Percentiles rank a stretch among this genome's conserved stretches.
Evolutionary conservation across 495 filamentous ascomycete species (phyloP).

Genomic region (Xeromyces bisporus): DNA sequence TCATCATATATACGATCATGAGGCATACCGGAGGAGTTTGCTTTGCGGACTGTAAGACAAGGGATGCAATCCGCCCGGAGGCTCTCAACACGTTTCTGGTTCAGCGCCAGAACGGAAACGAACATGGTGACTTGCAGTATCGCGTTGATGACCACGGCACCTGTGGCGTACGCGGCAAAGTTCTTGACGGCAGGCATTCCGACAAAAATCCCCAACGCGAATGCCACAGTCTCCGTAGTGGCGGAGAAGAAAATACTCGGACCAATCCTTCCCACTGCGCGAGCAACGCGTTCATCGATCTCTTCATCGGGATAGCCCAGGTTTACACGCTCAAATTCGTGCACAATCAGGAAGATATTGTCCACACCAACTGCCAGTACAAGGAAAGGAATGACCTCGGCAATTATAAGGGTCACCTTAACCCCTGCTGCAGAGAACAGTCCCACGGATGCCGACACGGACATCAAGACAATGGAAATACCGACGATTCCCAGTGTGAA

Average conservation of each 20-base stretch:
- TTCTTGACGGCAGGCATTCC: conserved; percentile 96
- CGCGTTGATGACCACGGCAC: conserved; percentile 93
- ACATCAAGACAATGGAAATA: conserved; percentile 92
- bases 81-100: conserved; percentile 73
- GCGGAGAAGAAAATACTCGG: conserved; percentile 94
- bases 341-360: conserved; percentile 97
- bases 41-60: conserved; percentile 59
- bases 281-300: conserved; percentile 69
- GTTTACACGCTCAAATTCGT: conserved; percentile 93
- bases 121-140: conserved; percentile 93
- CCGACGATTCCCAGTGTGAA: conserved; percentile 85
- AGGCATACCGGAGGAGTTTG: conserved; percentile 31
- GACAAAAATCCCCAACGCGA: conserved; percentile 79
- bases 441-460: conserved; percentile 84
- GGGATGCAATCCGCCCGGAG: conserved; percentile 87
- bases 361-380: conserved; percentile 93
- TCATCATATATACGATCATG: conserved; percentile 47
- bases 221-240: conserved; percentile 80
- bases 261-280: conserved; percentile 81
- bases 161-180: conserved; percentile 90
- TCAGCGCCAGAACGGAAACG: conserved; percentile 73
- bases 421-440: conserved; percentile 78
- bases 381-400: conserved; percentile 95
- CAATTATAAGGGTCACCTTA: conserved; percentile 92
- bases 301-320: conserved; percentile 69